phyloP scores from a whole-genome alignment of 192 early-diverging fungal genomes.

The Coemansia erecta region DNA sequence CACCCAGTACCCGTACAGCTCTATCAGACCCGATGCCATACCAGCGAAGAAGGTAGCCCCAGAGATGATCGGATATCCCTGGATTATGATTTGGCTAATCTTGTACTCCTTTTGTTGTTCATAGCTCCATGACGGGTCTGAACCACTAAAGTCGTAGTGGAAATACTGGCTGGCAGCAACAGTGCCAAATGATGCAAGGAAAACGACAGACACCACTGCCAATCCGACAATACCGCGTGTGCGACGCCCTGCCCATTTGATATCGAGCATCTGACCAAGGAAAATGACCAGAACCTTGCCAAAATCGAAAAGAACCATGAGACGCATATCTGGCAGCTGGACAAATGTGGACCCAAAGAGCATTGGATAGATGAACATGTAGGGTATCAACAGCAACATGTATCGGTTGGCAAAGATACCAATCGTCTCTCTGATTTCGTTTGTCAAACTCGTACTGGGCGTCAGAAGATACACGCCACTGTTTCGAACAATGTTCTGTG shows the following conservation, averaged over 20 bases:
- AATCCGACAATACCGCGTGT: conserved; percentile 19
- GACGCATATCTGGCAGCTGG: conserved; percentile 11
- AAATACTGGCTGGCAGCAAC: conserved; percentile 9
- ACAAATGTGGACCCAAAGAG: conserved; percentile 23
- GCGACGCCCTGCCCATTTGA: conserved; percentile 28
- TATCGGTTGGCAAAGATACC: conserved; percentile 19
- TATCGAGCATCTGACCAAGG: conserved; percentile 32
- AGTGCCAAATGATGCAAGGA: conserved; percentile 9
- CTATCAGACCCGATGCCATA: conserved; percentile 29
- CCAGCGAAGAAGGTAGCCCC: conserved; percentile 32
- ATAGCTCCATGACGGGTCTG: conserved; percentile 7
- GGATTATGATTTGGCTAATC: conserved; percentile 8
- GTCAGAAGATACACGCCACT: conserved; percentile 41
- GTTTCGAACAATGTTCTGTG: conserved; percentile 27
- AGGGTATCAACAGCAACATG: conserved; percentile 9
- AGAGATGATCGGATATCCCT: conserved; percentile 10
- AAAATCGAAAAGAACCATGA: conserved; percentile 27
- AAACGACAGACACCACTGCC: conserved; percentile 9
- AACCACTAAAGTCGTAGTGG: conserved; percentile 2
- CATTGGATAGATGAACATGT: conserved; percentile 8
- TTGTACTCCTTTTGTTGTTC: conserved; percentile 8
- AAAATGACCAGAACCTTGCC: conserved; percentile 30
- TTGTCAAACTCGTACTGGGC: conserved; percentile 15
- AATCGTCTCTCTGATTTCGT: conserved; percentile 21
- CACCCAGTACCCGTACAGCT: conserved; percentile 44